Evolutionary conservation across 2,329 filamentous ascomycete species (phyloP).

Genomic region (Lasiodiplodia sp.): DNA sequence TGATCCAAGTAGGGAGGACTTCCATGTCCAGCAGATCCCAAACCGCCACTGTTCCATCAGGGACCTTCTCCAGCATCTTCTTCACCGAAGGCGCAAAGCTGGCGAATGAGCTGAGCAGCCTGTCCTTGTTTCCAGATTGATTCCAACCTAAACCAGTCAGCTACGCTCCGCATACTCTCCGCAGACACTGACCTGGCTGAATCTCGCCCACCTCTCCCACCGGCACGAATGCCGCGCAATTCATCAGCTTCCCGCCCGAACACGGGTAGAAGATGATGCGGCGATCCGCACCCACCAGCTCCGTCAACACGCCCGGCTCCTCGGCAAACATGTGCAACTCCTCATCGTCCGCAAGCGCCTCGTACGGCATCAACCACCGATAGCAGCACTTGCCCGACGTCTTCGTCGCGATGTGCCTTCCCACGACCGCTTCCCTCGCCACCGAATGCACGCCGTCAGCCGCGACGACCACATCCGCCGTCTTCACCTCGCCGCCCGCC

Average conservation of each 20-base stretch:
- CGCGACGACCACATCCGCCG: slow-evolving; percentile 61
- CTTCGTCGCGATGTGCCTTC: slow-evolving; percentile 45
- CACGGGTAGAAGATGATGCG: slow-evolving; percentile 59
- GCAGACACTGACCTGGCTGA: background rate
- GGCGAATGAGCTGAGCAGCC: background rate
- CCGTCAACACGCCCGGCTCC: slow-evolving; percentile 51
- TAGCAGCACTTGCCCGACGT: slow-evolving; percentile 65
- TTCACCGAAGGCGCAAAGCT: background rate
- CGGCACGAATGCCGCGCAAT: slow-evolving; percentile 42
- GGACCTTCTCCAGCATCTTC: slow-evolving; percentile 48
- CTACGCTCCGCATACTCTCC: background rate
- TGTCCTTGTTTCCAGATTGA: background rate
- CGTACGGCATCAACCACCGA: slow-evolving; percentile 61
- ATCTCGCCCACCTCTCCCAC: slow-evolving; percentile 2
- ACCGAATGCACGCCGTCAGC: slow-evolving; percentile 60
- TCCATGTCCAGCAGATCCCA: slow-evolving; percentile 61
- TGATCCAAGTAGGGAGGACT: slow-evolving; percentile 62
- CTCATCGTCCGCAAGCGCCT: slow-evolving; percentile 51
- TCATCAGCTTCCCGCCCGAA: slow-evolving; percentile 54
- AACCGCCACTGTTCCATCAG: slow-evolving; percentile 45
- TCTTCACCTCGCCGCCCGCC: slow-evolving; percentile 52
- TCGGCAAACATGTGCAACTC: slow-evolving; percentile 48
- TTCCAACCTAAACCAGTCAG: background rate
- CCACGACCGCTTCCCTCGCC: slow-evolving; percentile 40
- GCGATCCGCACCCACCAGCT: slow-evolving; percentile 53